Evolutionary conservation across 2,329 filamentous ascomycete species (phyloP).

Genomic region (Ophiocordyceps camponoti-saundersi): DNA sequence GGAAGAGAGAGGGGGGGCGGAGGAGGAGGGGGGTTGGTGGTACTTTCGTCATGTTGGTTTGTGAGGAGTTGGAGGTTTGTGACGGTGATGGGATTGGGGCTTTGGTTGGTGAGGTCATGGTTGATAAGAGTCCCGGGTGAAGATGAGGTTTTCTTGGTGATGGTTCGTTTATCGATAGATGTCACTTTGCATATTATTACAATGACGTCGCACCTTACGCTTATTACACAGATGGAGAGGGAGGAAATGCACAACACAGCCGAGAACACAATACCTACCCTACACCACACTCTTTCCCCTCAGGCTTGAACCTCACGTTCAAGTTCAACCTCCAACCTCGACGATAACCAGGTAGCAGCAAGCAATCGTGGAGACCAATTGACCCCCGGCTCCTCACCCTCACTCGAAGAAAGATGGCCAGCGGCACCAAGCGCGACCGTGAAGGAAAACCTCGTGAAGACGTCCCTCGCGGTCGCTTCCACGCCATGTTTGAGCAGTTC

Average conservation of each 20-base stretch:
- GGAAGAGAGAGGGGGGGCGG: slow-evolving; percentile 35
- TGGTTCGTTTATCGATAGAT: too few relatives aligned
- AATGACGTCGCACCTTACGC: too few relatives aligned
- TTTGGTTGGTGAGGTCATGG: not conserved
- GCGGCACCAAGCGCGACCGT: slow-evolving; percentile 34
- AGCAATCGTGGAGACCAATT: not conserved
- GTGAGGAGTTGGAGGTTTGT: too few relatives aligned
- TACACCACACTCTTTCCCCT: not conserved
- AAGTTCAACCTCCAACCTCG: not conserved
- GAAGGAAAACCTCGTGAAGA: slow-evolving; percentile 26
- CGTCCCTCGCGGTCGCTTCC: slow-evolving; percentile 27
- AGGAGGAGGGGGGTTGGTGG: slow-evolving; percentile 8
- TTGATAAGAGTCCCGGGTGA: too few relatives aligned
- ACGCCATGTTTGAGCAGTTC: slow-evolving; percentile 71
- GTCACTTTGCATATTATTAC: too few relatives aligned
- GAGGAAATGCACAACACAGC: not conserved
- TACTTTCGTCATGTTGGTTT: not conserved
- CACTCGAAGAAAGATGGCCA: not conserved
- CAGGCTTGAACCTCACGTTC: not conserved
- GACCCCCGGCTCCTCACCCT: not conserved
- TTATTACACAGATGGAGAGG: too few relatives aligned
- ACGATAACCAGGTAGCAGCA: not conserved
- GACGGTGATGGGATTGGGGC: not conserved
- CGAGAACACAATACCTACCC: not conserved
- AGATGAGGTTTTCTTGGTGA: too few relatives aligned